Percentiles rank a stretch among this genome's conserved stretches.
Evolutionary conservation across 2,329 filamentous ascomycete species (phyloP).

Genomic region (Lachnellula hyalina): DNA sequence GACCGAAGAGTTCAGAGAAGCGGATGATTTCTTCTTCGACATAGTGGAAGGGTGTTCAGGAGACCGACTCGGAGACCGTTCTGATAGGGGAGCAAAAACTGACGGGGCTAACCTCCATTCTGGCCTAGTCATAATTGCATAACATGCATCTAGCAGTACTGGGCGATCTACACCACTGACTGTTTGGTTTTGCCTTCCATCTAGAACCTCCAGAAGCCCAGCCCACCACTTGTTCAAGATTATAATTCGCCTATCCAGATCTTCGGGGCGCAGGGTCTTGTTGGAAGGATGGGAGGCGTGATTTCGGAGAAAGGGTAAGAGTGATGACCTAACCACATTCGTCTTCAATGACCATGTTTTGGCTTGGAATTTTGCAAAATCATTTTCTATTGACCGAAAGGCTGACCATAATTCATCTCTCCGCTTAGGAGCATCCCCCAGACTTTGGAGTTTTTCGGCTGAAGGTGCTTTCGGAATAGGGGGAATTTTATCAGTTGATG

Average conservation of each 20-base stretch:
- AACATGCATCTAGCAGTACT: slow-evolving; percentile 62
- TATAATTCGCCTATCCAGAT: slow-evolving; percentile 61
- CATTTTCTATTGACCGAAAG: slow-evolving; percentile 63
- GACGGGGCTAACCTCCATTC: slow-evolving; percentile 63
- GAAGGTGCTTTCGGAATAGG: slow-evolving; percentile 38
- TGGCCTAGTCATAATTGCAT: slow-evolving; percentile 64
- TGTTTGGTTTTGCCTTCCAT: slow-evolving; percentile 62
- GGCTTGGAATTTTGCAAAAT: slow-evolving; percentile 63
- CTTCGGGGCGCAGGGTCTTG: slow-evolving; percentile 56
- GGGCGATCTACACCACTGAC: slow-evolving; percentile 66
- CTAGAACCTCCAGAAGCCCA: slow-evolving; percentile 61
- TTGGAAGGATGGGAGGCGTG: slow-evolving; percentile 56
- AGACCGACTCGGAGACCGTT: slow-evolving; percentile 33
- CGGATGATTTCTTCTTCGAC: slow-evolving; percentile 35
- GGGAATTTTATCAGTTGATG: slow-evolving; percentile 42
- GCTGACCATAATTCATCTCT: slow-evolving; percentile 66
- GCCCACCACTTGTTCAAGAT: slow-evolving; percentile 75
- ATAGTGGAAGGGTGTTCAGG: slow-evolving; percentile 23
- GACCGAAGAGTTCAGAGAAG: slow-evolving; percentile 51
- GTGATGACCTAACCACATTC: slow-evolving; percentile 58
- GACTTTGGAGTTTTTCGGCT: slow-evolving; percentile 31
- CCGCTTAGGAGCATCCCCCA: slow-evolving; percentile 40
- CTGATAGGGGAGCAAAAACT: slow-evolving; percentile 46
- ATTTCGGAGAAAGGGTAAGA: slow-evolving; percentile 60
- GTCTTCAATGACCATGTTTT: slow-evolving; percentile 65